These are phyloP conservation scores for Limonium bicolor DNA, from an alignment of 148 eudicot genomes.

Conservation along the genomic window DNA sequence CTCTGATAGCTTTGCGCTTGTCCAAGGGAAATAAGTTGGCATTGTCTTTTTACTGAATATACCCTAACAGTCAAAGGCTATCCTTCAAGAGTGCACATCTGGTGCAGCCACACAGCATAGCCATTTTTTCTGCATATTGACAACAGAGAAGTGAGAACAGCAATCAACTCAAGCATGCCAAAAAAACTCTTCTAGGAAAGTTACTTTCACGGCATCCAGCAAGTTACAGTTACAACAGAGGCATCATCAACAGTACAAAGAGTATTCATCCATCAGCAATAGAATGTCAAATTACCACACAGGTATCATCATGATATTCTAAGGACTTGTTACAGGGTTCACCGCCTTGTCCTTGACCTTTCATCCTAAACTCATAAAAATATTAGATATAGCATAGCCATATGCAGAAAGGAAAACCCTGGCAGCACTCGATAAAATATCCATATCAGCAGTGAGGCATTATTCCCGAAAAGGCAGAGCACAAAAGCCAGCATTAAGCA, in stretches of 20 bases:
- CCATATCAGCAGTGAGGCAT: background rate
- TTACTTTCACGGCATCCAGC: background rate
- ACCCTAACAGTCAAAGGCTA: slow-evolving; percentile 9
- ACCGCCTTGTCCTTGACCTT: no score
- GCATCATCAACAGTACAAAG: no score
- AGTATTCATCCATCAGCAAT: no score
- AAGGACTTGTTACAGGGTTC: no score
- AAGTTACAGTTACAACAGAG: background rate
- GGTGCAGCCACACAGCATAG: slow-evolving; percentile 64
- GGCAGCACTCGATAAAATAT: background rate
- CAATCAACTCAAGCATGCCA: background rate
- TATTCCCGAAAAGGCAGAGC: background rate
- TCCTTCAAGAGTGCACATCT: slow-evolving; percentile 45
- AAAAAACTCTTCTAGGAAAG: background rate
- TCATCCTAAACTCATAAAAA: no score
- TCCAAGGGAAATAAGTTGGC: slow-evolving; percentile 19
- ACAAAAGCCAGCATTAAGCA: no score
- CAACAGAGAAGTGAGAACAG: background rate
- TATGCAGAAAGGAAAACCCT: background rate
- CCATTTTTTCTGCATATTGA: slow-evolving; percentile 66
- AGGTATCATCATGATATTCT: no score
- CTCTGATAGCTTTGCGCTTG: no score
- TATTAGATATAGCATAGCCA: background rate
- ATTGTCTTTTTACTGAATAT: slow-evolving; percentile 16
- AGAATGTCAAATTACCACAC: no score